Conservation (phyloP, 805 yeast species). For the Kodamaea lidongshanica region DNA sequence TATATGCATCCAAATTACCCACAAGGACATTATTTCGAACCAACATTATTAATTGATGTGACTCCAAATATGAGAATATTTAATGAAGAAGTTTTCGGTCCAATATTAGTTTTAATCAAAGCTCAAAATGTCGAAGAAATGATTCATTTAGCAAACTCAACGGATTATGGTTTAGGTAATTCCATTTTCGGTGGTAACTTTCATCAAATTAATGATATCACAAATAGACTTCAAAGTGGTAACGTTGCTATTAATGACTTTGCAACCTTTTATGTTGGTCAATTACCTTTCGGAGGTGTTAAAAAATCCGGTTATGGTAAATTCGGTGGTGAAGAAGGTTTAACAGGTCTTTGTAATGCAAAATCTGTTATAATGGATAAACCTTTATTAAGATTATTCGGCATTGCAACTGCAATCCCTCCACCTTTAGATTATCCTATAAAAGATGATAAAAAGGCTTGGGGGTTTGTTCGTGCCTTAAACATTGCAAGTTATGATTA, state of each 20-base stretch:
- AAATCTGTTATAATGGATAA: slow-evolving; percentile 85
- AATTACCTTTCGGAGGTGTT: slow-evolving; percentile 94
- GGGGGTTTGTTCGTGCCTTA: slow-evolving; percentile 79
- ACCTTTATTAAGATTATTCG: slow-evolving; percentile 49
- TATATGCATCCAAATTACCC: slow-evolving; percentile 88
- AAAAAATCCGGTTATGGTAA: slow-evolving; percentile 94
- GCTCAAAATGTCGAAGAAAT: slow-evolving; percentile 66
- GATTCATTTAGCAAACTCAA: slow-evolving; percentile 68
- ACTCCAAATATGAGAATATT: slow-evolving; percentile 71
- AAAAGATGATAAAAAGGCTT: slow-evolving; percentile 69
- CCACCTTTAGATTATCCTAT: slow-evolving; percentile 90
- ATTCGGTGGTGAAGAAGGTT: slow-evolving; percentile 97
- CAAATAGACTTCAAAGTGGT: slow-evolving; percentile 66
- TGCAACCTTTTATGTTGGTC: slow-evolving; percentile 94
- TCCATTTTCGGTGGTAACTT: slow-evolving; percentile 76
- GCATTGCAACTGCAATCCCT: slow-evolving; percentile 77
- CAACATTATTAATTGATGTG: slow-evolving; percentile 83
- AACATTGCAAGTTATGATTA: slow-evolving; percentile 80
- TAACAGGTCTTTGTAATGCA: slow-evolving; percentile 80
- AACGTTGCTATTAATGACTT: slow-evolving; percentile 96
- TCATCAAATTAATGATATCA: slow-evolving; percentile 53
- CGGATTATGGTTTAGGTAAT: slow-evolving; percentile 87
- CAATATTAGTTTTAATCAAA: slow-evolving; percentile 72
- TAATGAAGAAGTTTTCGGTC: slow-evolving; percentile 90
- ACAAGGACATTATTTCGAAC: slow-evolving; percentile 88